phyloP scores from a whole-genome alignment of 2,329 filamentous ascomycete genomes.

The Stylonectria norvegica region DNA sequence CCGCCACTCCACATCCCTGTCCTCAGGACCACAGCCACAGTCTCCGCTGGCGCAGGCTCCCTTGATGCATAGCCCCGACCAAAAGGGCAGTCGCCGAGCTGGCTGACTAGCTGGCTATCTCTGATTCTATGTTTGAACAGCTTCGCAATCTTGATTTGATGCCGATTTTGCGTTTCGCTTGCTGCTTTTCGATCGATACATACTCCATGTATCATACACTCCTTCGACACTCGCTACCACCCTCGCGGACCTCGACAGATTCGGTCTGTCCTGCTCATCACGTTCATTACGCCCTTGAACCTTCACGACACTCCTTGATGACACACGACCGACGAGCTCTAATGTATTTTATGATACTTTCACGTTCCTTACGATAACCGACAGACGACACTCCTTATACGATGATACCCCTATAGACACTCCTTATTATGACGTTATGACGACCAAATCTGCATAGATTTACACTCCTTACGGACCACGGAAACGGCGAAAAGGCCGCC shows the following conservation, averaged over 20 bases:
- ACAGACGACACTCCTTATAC: slow-evolving; percentile 28
- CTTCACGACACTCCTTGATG: slow-evolving; percentile 32
- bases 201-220: slow-evolving; percentile 37
- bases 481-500: slow-evolving; percentile 35
- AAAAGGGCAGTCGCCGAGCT: slow-evolving; percentile 36
- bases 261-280: slow-evolving; percentile 7
- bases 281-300: slow-evolving; percentile 30
- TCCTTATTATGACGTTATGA: slow-evolving; percentile 38
- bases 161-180: slow-evolving; percentile 16
- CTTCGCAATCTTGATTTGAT: slow-evolving; percentile 16
- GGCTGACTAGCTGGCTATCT: slow-evolving; percentile 27
- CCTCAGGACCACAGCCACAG: slow-evolving; percentile 34
- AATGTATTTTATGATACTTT: slow-evolving; percentile 31
- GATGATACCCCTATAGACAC: slow-evolving; percentile 36
- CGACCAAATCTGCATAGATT: slow-evolving; percentile 37
- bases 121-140: slow-evolving; percentile 9
- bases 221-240: slow-evolving; percentile 36
- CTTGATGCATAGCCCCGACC: slow-evolving; percentile 28
- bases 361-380: slow-evolving; percentile 34
- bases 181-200: slow-evolving; percentile 28
- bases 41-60: slow-evolving; percentile 35
- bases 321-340: slow-evolving; percentile 11
- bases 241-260: slow-evolving; percentile 3
- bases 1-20: slow-evolving; percentile 35
- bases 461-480: slow-evolving; percentile 45